These are phyloP conservation scores for Pulveroboletus ridleyi DNA, from an alignment of 1,284 basidiomycete species.

Conservation along the genomic window DNA sequence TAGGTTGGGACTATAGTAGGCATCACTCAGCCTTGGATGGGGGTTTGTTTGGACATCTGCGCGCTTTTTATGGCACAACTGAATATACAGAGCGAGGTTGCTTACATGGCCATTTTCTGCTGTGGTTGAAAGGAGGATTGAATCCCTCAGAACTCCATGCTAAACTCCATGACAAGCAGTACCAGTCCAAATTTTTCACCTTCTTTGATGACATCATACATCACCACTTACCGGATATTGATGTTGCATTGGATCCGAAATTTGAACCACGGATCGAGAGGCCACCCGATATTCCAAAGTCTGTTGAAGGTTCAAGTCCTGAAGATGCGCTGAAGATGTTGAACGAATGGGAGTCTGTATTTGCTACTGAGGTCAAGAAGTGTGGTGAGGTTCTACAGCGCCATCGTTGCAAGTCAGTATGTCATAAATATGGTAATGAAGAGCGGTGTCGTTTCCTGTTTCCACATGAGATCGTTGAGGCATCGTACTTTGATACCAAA, in stretches of 20 bases:
- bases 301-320: too few relatives aligned
- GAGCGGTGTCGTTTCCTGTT: conserved; percentile 13
- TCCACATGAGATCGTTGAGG: conserved; percentile 18
- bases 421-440: conserved; percentile 10
- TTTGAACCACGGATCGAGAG: too few relatives aligned
- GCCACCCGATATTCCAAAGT: too few relatives aligned
- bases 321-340: too few relatives aligned
- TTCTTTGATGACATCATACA: conserved; percentile 23
- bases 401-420: conserved; percentile 15
- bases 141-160: conserved; percentile 13
- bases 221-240: conserved; percentile 21
- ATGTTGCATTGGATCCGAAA: not conserved
- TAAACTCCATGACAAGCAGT: not conserved
- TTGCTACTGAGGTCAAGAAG: conserved; percentile 10
- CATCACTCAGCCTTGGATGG: not conserved
- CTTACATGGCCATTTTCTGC: conserved; percentile 23
- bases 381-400: conserved; percentile 21
- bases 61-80: conserved; percentile 20
- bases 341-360: not conserved
- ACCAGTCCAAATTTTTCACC: conserved; percentile 15
- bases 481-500: conserved; percentile 16
- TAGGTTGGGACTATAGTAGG: conserved; percentile 16
- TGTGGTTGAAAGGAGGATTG: conserved; percentile 15
- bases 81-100: conserved; percentile 23
- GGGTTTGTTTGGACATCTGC: conserved; percentile 13